Evolutionary conservation across 2,329 filamentous ascomycete species (phyloP).

Genomic region (Calonectria hawksworthii): DNA sequence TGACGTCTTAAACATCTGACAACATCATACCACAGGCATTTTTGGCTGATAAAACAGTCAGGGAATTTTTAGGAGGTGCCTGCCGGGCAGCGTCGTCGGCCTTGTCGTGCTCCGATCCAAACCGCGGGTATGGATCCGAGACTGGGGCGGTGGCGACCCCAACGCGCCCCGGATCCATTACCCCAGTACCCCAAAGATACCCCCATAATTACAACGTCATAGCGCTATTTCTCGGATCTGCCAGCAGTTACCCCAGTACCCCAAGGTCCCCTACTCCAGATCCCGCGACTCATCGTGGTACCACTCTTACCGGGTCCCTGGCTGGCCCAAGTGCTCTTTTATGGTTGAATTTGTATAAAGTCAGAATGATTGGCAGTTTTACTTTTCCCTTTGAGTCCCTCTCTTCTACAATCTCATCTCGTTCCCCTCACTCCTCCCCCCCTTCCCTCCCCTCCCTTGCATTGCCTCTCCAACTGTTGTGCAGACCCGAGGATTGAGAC

Average conservation of each 20-base stretch:
- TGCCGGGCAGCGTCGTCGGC: neutral
- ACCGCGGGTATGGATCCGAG: neutral
- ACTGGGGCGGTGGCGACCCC: neutral
- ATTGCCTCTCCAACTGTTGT: too few species aligned
- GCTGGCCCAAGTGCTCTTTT: neutral
- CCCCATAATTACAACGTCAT: too few species aligned
- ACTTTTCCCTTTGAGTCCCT: neutral
- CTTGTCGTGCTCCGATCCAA: neutral
- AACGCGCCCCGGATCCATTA: neutral
- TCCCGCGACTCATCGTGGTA: neutral
- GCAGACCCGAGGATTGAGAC: neutral
- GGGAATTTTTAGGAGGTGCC: neutral
- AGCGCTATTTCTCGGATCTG: too few species aligned
- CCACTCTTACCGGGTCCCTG: neutral
- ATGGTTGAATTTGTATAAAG: neutral
- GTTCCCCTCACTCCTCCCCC: too few species aligned
- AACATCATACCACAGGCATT: neutral
- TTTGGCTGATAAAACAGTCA: neutral
- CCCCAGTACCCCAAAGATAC: neutral
- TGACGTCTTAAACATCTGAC: too few species aligned
- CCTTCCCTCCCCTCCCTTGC: neutral
- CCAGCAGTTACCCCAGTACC: neutral
- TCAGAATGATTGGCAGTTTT: neutral
- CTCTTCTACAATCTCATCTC: neutral
- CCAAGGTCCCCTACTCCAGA: neutral